Evolutionary conservation across 139 green algal genomes (phyloP).

Genomic region (Marvania coccoides): DNA sequence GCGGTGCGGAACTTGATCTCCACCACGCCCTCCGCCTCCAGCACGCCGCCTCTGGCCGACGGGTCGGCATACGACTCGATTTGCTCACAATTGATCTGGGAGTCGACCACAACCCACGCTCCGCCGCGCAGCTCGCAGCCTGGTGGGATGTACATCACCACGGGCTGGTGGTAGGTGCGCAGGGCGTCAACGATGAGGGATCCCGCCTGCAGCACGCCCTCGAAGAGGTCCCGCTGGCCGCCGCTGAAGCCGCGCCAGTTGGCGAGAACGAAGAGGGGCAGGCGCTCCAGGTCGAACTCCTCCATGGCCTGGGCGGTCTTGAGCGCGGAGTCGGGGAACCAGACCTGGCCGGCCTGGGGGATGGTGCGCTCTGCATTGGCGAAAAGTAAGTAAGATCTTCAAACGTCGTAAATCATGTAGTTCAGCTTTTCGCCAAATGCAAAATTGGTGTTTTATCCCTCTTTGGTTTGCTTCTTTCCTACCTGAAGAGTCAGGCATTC

Average conservation of each 20-base stretch:
- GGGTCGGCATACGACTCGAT: conserved; percentile 83
- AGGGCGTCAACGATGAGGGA: conserved; percentile 95
- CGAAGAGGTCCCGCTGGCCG: conserved; percentile 95
- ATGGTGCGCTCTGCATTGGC: conserved; percentile 1
- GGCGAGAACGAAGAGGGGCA: conserved; percentile 95
- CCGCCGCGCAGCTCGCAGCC: conserved; percentile 91
- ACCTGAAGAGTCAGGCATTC: conserved; percentile 27
- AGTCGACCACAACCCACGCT: conserved; percentile 98
- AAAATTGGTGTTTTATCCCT: too few relatives aligned
- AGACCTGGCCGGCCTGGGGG: conserved; percentile 79
- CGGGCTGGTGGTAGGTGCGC: conserved; percentile 81
- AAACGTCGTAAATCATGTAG: too few relatives aligned
- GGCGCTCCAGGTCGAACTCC: conserved; percentile 91
- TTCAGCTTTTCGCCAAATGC: too few relatives aligned
- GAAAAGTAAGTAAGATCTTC: too few relatives aligned
- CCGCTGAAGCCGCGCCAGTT: conserved; percentile 99
- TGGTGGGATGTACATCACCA: conserved; percentile 93
- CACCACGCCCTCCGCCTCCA: conserved; percentile 95
- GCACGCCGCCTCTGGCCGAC: conserved; percentile 73
- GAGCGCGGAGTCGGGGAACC: conserved; percentile 93
- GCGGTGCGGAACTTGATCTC: conserved; percentile 95
- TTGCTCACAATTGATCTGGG: conserved; percentile 77
- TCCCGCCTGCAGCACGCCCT: conserved; percentile 91
- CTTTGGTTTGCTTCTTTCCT: too few relatives aligned
- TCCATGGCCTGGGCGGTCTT: conserved; percentile 98